Conservation (phyloP, 495 filamentous ascomycete species). For the Chaetomium fimeti region DNA sequence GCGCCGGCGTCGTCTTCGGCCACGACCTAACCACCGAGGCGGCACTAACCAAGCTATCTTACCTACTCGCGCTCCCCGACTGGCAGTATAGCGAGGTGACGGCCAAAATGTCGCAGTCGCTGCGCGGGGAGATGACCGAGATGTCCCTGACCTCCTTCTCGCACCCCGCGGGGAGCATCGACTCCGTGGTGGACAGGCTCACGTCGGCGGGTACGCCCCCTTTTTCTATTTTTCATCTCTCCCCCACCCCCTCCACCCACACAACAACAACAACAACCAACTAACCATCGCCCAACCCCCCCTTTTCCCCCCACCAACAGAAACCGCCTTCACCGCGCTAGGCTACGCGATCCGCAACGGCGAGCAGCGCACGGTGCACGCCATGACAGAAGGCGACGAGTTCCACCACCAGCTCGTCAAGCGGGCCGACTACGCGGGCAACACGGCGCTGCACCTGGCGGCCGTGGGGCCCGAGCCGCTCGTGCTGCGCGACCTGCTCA, state of each 20-base stretch:
- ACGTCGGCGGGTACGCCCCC: conserved; percentile 34
- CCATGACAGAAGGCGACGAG: conserved; percentile 64
- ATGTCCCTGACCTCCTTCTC: conserved; percentile 60
- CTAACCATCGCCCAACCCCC: background rate
- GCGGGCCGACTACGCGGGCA: conserved; percentile 81
- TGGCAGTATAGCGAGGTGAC: conserved; percentile 62
- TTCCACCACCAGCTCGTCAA: conserved; percentile 63
- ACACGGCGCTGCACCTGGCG: conserved; percentile 72
- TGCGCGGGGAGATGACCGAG: conserved; percentile 88
- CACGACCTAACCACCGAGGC: conserved; percentile 93
- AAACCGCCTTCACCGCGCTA: conserved; percentile 65
- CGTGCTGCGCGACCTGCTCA: conserved; percentile 70
- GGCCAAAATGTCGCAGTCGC: conserved; percentile 66
- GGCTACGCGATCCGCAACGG: conserved; percentile 79
- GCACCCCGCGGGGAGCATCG: conserved; percentile 60
- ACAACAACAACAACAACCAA: conserved; percentile 12
- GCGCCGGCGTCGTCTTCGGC: conserved; percentile 87
- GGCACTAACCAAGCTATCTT: conserved; percentile 89
- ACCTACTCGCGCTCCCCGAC: conserved; percentile 69
- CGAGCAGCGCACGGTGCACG: conserved; percentile 60
- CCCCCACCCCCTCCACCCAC: conserved; percentile 31
- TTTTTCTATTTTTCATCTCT: conserved; percentile 14
- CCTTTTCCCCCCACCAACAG: conserved; percentile 12
- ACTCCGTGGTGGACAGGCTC: conserved; percentile 35
- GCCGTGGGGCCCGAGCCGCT: conserved; percentile 48